phyloP scores from a whole-genome alignment of 495 filamentous ascomycete genomes.

The Penicillium nucicola region DNA sequence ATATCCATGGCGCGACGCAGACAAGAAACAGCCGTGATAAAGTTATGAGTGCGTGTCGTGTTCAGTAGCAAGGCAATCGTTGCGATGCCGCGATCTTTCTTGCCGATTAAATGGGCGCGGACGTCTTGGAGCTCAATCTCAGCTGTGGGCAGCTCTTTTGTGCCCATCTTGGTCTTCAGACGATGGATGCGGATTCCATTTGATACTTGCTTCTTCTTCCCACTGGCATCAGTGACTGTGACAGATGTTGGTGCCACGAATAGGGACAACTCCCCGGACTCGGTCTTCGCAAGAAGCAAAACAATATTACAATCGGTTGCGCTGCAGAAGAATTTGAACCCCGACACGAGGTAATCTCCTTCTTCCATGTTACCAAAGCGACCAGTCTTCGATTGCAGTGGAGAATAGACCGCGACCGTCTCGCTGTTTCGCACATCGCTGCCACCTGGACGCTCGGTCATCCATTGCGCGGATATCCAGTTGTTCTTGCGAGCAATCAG shows the following conservation, averaged over 20 bases:
- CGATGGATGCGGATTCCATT: conserved; percentile 68
- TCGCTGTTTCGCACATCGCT: conserved; percentile 69
- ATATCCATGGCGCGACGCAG: conserved; percentile 59
- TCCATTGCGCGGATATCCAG: conserved; percentile 80
- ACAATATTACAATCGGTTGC: conserved; percentile 68
- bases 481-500: conserved; percentile 57
- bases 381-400: conserved; percentile 10
- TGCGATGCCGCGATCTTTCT: conserved; percentile 55
- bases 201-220: conserved; percentile 24
- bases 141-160: conserved; percentile 64
- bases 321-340: conserved; percentile 74
- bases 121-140: conserved; percentile 61
- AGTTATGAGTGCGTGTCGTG: conserved; percentile 62
- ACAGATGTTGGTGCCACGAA: conserved; percentile 62
- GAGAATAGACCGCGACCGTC: conserved; percentile 49
- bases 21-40: conserved; percentile 51
- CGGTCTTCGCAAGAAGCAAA: conserved; percentile 60
- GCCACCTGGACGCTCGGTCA: conserved; percentile 71
- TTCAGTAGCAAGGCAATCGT: conserved; percentile 63
- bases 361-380: conserved; percentile 16
- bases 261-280: conserved; percentile 49
- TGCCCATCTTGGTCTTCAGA: conserved; percentile 69
- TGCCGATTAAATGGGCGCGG: conserved; percentile 61
- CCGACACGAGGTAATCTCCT: conserved; percentile 45
- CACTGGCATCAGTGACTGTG: conserved; percentile 22